These are phyloP conservation scores for Russula olivacea DNA, from an alignment of 768 basidiomycete species.

Conservation along the genomic window DNA sequence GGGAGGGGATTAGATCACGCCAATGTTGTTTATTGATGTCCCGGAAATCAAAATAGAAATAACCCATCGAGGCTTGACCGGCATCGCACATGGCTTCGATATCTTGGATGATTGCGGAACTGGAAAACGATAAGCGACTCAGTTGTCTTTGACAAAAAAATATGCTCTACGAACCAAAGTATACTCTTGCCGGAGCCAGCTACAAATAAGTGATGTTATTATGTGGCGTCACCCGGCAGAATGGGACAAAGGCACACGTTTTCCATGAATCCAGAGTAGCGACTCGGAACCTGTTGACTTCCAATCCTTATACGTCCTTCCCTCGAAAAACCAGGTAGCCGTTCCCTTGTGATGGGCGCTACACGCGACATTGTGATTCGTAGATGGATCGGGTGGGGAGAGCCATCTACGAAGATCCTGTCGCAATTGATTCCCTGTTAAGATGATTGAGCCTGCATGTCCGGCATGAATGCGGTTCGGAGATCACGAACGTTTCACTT, in stretches of 20 bases:
- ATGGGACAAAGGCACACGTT: not conserved
- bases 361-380: not conserved
- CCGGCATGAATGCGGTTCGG: no score
- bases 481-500: not conserved
- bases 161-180: conserved; percentile 2
- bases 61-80: not conserved
- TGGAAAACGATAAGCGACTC: not conserved
- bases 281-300: not conserved
- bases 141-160: not conserved
- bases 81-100: not conserved
- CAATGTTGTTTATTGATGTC: not conserved
- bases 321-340: conserved; percentile 4
- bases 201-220: not conserved
- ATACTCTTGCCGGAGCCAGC: conserved; percentile 12
- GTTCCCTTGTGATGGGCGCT: not conserved
- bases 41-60: conserved; percentile 7
- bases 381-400: conserved; percentile 6
- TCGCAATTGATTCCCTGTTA: not conserved
- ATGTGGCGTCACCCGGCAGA: not conserved
- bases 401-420: not conserved
- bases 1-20: conserved; percentile 1
- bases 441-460: not conserved
- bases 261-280: conserved; percentile 6
- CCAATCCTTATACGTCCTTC: not conserved
- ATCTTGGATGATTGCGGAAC: conserved; percentile 4